These are phyloP conservation scores for Trichophyton simii DNA, from an alignment of 2,329 filamentous ascomycete species.

Conservation along the genomic window DNA sequence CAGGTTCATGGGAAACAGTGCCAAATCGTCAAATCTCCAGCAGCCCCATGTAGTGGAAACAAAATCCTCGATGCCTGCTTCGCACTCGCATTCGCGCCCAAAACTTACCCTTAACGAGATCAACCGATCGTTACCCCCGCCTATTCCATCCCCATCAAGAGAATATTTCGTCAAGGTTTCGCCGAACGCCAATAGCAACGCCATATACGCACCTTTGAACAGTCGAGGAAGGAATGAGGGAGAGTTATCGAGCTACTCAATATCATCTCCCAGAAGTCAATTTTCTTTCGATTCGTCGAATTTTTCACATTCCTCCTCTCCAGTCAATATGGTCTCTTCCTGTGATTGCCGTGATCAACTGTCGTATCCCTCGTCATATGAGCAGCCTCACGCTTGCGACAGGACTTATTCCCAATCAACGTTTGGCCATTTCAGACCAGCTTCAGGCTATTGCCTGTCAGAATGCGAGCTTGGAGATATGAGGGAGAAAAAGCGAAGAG, in stretches of 20 bases:
- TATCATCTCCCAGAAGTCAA: neutral
- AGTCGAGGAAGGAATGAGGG: neutral
- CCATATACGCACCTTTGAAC: neutral
- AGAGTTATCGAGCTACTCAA: neutral
- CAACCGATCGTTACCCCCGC: neutral
- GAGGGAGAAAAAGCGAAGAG: conserved; percentile 48
- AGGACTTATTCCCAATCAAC: neutral
- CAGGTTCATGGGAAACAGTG: conserved; percentile 1
- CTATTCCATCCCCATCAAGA: neutral
- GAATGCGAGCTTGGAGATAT: conserved; percentile 18
- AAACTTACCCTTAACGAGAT: neutral
- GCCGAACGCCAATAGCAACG: neutral
- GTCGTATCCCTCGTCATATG: conserved; percentile 3
- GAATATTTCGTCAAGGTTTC: conserved; percentile 1
- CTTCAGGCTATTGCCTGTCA: neutral
- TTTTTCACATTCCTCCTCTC: neutral
- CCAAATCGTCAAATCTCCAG: neutral
- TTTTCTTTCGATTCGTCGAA: neutral
- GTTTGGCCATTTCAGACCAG: neutral
- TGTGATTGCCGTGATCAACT: neutral
- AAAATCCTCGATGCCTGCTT: neutral
- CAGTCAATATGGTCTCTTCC: neutral
- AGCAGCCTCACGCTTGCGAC: conserved; percentile 5
- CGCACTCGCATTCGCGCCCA: neutral
- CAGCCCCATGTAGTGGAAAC: neutral